Base-by-base conservation (phyloP, 2,329 filamentous ascomycete genomes). In the Aulographum hederae region DNA sequence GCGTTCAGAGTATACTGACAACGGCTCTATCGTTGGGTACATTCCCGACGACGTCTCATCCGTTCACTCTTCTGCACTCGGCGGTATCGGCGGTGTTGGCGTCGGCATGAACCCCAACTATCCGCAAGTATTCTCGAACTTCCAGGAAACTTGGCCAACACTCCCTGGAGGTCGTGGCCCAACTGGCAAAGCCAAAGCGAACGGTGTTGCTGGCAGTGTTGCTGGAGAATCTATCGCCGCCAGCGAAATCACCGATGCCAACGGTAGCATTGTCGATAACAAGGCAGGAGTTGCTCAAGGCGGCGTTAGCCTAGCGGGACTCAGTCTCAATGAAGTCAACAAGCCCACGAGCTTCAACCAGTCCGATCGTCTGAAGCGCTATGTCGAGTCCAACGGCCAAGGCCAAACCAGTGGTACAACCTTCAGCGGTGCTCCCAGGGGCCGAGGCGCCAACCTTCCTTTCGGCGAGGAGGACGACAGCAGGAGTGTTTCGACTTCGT, bases 21-120 rank as follows among this genome's bases (percentile, higher is more conserved):
- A 78, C 13, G 79, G 81, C 27, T 95, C 86, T 3, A 79, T 94
- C 49, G 67, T 94, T 44, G 89, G 86, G 12, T 95, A 92, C 51
- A 93, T 98, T 37, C 82, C 86, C 2, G 89, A 98, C 46, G 89
- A 98, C 52, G 84, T 93, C 26, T 95, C 86, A 6, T 94, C 85
- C 2, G 78, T 98, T 28, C 86, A 95, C 53, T 85, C 84, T 30
- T 93, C 84, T 28, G 76, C 84, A 1, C 70, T 95, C 32, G 84
- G 84, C 33, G 84, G 84, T 23, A 78, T 79, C 21, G n/a, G n/a
- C n/a, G n/a, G n/a, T n/a, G n/a, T n/a, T n/a, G 78, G 76, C n/a
- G 64, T 91, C 18, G 29, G 29, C 18, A 14, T 11, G 8, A 18
- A 21, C 29, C 8, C 8, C 11, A 80, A 82, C 16, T 95, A 86